phyloP scores from a whole-genome alignment of 179 eudicot genomes.

The Nepenthes alata region DNA sequence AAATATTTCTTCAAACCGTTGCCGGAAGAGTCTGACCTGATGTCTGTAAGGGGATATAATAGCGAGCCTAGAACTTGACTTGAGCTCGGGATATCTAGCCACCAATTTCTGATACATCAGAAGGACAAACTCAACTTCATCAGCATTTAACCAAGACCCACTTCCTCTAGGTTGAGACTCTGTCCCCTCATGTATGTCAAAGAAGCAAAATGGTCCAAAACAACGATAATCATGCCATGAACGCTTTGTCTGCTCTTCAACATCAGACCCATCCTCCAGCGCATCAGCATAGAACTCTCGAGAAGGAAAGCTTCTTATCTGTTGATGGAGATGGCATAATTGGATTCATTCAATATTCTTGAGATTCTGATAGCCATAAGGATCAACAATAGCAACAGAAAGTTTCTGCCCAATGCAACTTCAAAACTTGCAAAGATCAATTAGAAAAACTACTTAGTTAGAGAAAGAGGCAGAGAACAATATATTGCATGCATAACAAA shows the following conservation, averaged over 20 bases:
- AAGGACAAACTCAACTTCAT: slow-evolving; percentile 85
- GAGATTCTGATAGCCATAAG: not conserved
- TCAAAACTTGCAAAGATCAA: no score
- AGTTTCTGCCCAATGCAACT: not conserved
- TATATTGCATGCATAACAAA: no score
- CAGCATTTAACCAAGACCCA: slow-evolving; percentile 66
- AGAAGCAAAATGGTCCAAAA: slow-evolving; percentile 96
- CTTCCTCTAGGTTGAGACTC: slow-evolving; percentile 61
- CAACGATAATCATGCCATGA: slow-evolving; percentile 73
- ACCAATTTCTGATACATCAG: slow-evolving; percentile 63
- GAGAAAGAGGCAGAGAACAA: no score
- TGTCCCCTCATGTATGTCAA: slow-evolving; percentile 69
- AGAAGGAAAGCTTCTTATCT: slow-evolving; percentile 91
- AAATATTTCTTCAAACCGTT: slow-evolving; percentile 48
- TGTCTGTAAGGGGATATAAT: slow-evolving; percentile 75
- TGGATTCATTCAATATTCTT: no score
- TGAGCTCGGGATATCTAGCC: slow-evolving; percentile 67
- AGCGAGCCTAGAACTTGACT: slow-evolving; percentile 68
- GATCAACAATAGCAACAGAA: not conserved
- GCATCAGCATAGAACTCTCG: slow-evolving; percentile 66
- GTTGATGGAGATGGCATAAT: not conserved
- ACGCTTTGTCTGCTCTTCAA: slow-evolving; percentile 56
- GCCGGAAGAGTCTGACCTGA: slow-evolving; percentile 70
- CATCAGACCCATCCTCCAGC: slow-evolving; percentile 73
- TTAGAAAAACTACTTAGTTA: no score